Percentiles rank a stretch among this genome's conserved stretches.
phyloP scores from a whole-genome alignment of 106 monocot genomes.

The Dioscorea alata region DNA sequence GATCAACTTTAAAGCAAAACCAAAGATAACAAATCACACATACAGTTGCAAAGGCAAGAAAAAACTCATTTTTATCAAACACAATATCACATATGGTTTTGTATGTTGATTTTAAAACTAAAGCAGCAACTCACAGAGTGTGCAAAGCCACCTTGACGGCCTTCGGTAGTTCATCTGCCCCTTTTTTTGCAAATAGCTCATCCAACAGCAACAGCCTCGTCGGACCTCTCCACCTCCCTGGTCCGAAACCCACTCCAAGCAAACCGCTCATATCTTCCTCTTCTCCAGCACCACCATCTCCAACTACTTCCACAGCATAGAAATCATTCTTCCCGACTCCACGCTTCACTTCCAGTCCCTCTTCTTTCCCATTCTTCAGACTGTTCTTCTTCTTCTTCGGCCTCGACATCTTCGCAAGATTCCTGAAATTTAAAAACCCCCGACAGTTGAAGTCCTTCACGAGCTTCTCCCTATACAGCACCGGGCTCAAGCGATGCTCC shows the following conservation, averaged over 20 bases:
- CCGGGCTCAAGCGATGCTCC: conserved; percentile 22
- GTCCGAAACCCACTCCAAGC: conserved; percentile 50
- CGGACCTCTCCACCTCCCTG: conserved; percentile 63
- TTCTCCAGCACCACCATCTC: conserved; percentile 9
- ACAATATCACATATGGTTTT: too few relatives aligned
- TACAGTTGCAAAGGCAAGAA: too few relatives aligned
- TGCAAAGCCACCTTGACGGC: conserved; percentile 63
- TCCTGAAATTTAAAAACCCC: conserved; percentile 75
- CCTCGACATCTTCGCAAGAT: conserved; percentile 79
- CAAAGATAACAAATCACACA: too few relatives aligned
- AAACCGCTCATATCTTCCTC: conserved; percentile 57
- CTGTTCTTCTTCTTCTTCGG: conserved; percentile 59
- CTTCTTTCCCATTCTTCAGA: conserved; percentile 3
- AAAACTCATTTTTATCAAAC: too few relatives aligned
- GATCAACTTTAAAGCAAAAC: too few relatives aligned
- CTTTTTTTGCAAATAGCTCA: conserved; percentile 47
- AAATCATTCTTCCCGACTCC: conserved; percentile 27
- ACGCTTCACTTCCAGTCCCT: conserved; percentile 8
- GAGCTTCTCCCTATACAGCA: conserved; percentile 75
- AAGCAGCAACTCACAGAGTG: conserved; percentile 21
- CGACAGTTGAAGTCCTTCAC: conserved; percentile 19
- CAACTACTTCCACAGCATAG: conserved; percentile 36
- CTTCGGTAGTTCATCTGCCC: conserved; percentile 52
- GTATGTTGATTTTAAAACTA: too few relatives aligned
- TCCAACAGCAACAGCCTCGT: conserved; percentile 84